A percentile compares a stretch with the other conserved stretches of the same genome.
Conservation (phyloP, 208 protist genomes). For the Acanthamoeba royreba region DNA sequence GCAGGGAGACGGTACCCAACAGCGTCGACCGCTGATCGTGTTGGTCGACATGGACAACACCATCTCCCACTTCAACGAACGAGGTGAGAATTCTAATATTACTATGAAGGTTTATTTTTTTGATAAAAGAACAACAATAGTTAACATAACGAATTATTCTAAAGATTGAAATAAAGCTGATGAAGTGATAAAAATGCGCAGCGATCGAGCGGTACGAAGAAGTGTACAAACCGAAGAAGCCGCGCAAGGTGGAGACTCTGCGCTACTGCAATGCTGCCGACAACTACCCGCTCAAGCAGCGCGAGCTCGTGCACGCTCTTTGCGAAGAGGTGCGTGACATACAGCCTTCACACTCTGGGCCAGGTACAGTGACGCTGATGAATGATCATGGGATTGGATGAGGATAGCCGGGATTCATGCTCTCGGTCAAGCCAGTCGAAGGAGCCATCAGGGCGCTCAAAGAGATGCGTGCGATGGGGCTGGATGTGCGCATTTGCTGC, state of each 20-base stretch:
- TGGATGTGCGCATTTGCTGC: constrained; percentile 17
- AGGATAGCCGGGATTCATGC: neutral
- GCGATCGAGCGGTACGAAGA: neutral
- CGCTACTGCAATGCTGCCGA: neutral
- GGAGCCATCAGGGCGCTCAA: constrained; percentile 14
- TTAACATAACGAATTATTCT: too few relatives aligned
- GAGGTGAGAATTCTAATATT: too few relatives aligned
- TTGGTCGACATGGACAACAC: constrained; percentile 23
- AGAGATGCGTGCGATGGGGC: constrained; percentile 13
- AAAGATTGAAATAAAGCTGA: too few relatives aligned
- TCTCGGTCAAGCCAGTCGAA: neutral
- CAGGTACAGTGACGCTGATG: too few relatives aligned
- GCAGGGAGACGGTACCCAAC: too few relatives aligned
- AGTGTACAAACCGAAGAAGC: neutral
- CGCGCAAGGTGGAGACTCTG: neutral
- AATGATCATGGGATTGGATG: too few relatives aligned
- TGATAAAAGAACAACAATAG: too few relatives aligned
- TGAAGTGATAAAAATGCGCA: neutral
- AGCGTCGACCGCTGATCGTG: too few relatives aligned
- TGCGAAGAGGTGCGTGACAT: neutral
- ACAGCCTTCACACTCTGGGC: neutral
- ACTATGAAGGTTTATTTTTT: too few relatives aligned
- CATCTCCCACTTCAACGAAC: neutral
- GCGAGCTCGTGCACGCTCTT: neutral
- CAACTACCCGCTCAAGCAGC: constrained; percentile 35